These are phyloP conservation scores for Skeletonema potamos DNA, from an alignment of 108 stramenopile species.

Conservation along the genomic window DNA sequence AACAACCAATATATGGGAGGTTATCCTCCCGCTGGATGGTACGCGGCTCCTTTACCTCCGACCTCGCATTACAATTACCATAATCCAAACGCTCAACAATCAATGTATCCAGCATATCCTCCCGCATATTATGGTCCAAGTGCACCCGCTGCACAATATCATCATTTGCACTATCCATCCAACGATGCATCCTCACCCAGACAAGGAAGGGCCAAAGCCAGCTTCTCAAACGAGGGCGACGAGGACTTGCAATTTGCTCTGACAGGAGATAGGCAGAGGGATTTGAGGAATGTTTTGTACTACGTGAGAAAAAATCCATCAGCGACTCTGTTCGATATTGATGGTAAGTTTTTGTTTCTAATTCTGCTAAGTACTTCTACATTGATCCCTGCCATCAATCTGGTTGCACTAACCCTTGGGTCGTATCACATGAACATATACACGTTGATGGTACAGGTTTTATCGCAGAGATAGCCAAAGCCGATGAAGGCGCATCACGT, in stretches of 20 bases:
- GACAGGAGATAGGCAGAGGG: background rate
- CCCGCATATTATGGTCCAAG: background rate
- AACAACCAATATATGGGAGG: background rate
- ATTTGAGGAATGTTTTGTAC: conserved; percentile 5
- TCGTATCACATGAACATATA: background rate
- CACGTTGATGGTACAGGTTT: conserved; percentile 18
- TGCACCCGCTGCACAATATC: background rate
- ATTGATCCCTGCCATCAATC: background rate
- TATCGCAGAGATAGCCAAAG: conserved; percentile 20
- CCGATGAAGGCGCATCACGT: conserved; percentile 56
- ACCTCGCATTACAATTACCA: background rate
- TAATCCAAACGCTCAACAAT: background rate
- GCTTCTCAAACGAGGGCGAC: background rate
- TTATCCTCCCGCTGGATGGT: background rate
- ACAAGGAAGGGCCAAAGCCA: background rate
- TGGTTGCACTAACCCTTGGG: background rate
- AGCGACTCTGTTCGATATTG: conserved; percentile 23
- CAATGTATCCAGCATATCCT: background rate
- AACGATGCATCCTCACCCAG: background rate
- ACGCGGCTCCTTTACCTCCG: background rate
- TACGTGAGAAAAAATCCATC: conserved; percentile 14
- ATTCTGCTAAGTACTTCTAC: background rate
- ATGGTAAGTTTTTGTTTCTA: conserved; percentile 16
- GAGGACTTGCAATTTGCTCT: background rate
- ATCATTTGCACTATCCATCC: background rate